Conservation (phyloP, 192 early-diverging fungal genomes). For the Coemansia sp. region DNA sequence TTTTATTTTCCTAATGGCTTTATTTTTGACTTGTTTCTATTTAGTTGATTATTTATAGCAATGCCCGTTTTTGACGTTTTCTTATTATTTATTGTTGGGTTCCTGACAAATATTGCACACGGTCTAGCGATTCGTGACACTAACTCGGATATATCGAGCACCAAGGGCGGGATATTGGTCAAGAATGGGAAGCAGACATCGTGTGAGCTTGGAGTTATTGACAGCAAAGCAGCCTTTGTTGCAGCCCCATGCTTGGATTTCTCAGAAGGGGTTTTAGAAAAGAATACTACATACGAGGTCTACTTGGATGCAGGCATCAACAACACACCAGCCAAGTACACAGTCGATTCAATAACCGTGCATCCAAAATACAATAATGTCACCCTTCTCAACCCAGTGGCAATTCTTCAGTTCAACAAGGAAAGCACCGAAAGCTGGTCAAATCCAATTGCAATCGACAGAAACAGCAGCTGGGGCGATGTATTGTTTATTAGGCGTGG, state of each 20-base stretch:
- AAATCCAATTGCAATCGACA: neutral
- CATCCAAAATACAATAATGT: no score
- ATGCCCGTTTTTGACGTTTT: no score
- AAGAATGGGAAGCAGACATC: conserved; percentile 10
- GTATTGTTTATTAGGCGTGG: no score
- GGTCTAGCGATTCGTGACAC: neutral
- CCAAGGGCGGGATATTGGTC: neutral
- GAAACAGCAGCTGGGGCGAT: neutral
- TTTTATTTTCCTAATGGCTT: no score
- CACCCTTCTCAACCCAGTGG: no score
- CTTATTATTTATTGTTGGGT: no score
- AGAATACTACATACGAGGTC: conserved; percentile 2
- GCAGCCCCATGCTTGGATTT: conserved; percentile 6
- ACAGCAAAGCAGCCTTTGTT: neutral
- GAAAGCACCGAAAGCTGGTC: neutral
- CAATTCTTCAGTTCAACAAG: no score
- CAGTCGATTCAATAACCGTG: no score
- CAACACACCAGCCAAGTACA: conserved; percentile 7
- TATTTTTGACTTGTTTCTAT: no score
- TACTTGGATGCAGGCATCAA: conserved; percentile 10
- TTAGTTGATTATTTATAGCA: no score
- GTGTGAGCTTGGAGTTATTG: conserved; percentile 13
- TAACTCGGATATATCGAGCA: neutral
- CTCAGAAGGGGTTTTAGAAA: neutral
- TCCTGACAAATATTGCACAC: neutral